Evolutionary conservation across 1,284 basidiomycete genomes (phyloP).

Genomic region (Trichosporon sp.): DNA sequence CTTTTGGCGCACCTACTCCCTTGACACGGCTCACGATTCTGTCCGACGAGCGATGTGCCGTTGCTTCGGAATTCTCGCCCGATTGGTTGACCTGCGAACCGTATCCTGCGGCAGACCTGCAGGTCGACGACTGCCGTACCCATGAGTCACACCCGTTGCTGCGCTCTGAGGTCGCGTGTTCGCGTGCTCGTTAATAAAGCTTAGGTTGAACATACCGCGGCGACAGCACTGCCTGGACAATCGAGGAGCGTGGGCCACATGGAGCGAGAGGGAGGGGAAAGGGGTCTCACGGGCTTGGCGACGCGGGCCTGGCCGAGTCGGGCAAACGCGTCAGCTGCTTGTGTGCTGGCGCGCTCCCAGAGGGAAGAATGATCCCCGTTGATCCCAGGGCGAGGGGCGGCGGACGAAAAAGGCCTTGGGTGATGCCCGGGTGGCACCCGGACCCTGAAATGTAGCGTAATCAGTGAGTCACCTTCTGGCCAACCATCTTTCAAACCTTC

Average conservation of each 20-base stretch:
- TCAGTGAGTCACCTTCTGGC: conserved; percentile 9
- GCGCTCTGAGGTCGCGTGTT: neutral
- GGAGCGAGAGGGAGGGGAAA: neutral
- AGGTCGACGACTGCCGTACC: neutral
- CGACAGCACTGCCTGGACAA: neutral
- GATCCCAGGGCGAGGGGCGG: neutral
- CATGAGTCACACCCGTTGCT: neutral
- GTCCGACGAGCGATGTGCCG: conserved; percentile 1
- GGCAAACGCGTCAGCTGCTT: conserved; percentile 5
- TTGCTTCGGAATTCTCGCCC: neutral
- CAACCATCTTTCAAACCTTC: neutral
- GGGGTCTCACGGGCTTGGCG: neutral
- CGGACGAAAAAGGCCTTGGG: neutral
- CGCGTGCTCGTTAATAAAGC: neutral
- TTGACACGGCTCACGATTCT: neutral
- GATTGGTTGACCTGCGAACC: neutral
- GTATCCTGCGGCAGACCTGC: neutral
- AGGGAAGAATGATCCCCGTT: neutral
- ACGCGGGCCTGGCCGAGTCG: conserved; percentile 4
- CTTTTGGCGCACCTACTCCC: neutral
- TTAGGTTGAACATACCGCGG: conserved; percentile 7
- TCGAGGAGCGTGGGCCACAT: neutral
- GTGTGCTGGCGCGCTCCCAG: neutral
- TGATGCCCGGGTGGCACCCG: conserved; percentile 1
- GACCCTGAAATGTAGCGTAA: conserved; percentile 10